Evolutionary conservation across 1,139 yeast species (phyloP).

Genomic region (Nakaseomyces kungkrabaensis): DNA sequence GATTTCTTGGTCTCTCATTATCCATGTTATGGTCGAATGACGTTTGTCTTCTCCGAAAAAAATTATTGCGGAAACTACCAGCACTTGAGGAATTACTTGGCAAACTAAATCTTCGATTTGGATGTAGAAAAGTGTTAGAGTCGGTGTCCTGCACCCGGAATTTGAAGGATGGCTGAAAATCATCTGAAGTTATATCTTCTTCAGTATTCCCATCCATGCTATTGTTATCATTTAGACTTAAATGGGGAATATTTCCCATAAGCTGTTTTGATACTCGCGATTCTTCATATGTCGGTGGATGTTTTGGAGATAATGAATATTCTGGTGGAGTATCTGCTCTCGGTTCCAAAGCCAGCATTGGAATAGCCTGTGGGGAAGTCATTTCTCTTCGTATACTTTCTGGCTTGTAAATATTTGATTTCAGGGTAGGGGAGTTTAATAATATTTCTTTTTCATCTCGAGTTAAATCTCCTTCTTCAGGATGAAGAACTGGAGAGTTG

Average conservation of each 20-base stretch:
- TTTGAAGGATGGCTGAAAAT: neutral
- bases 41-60: neutral
- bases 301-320: conserved; percentile 15
- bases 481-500: conserved; percentile 38
- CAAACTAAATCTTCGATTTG: neutral
- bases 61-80: neutral
- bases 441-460: neutral
- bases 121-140: neutral
- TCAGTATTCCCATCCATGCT: conserved; percentile 3
- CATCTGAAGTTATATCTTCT: neutral
- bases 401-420: conserved; percentile 54
- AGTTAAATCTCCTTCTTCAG: conserved; percentile 36
- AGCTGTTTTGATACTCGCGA: conserved; percentile 13
- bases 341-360: conserved; percentile 34
- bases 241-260: conserved; percentile 6
- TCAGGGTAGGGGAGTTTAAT: conserved; percentile 19
- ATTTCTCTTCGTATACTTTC: conserved; percentile 34
- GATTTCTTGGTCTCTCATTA: neutral
- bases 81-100: neutral
- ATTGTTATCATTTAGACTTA: conserved; percentile 7
- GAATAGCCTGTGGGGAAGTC: conserved; percentile 49
- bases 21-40: neutral
- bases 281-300: conserved; percentile 31
- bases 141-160: neutral
- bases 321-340: conserved; percentile 12